Evolutionary conservation across 1,139 yeast genomes (phyloP).

Genomic region (Suhomyces terraborum): DNA sequence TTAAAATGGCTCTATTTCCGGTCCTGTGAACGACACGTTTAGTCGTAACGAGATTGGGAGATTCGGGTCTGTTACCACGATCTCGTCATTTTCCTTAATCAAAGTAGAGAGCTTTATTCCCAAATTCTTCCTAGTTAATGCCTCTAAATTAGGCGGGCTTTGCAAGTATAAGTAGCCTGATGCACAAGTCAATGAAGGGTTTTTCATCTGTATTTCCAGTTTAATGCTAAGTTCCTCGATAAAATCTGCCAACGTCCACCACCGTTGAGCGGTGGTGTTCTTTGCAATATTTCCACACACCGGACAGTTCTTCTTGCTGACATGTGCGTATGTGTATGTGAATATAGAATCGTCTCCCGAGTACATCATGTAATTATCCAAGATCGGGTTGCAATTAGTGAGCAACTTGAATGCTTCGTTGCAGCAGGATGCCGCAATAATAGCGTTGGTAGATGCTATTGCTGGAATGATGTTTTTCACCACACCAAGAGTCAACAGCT

Average conservation of each 20-base stretch:
- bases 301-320: slow-evolving; percentile 62
- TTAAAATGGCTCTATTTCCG: slow-evolving; percentile 2
- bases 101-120: slow-evolving; percentile 36
- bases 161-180: slow-evolving; percentile 49
- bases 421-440: slow-evolving; percentile 89
- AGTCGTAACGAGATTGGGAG: slow-evolving; percentile 49
- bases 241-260: slow-evolving; percentile 52
- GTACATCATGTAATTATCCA: slow-evolving; percentile 85
- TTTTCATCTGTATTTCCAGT: slow-evolving; percentile 44
- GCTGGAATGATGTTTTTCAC: slow-evolving; percentile 93
- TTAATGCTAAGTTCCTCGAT: slow-evolving; percentile 39
- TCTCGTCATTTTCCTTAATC: slow-evolving; percentile 48
- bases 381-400: slow-evolving; percentile 65
- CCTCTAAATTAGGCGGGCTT: slow-evolving; percentile 53
- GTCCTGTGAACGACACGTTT: slow-evolving; percentile 13
- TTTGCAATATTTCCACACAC: slow-evolving; percentile 66
- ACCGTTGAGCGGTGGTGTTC: slow-evolving; percentile 30
- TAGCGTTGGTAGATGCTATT: slow-evolving; percentile 91
- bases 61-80: slow-evolving; percentile 58
- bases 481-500: slow-evolving; percentile 76
- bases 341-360: slow-evolving; percentile 78
- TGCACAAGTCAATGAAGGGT: slow-evolving; percentile 55
- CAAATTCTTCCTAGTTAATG: slow-evolving; percentile 51
- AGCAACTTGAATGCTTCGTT: slow-evolving; percentile 82
- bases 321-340: slow-evolving; percentile 69